Percentiles rank a stretch among this genome's conserved stretches.
Evolutionary conservation across 441 rosid genomes (phyloP).

Genomic region (Euphorbia schlechtendalii): DNA sequence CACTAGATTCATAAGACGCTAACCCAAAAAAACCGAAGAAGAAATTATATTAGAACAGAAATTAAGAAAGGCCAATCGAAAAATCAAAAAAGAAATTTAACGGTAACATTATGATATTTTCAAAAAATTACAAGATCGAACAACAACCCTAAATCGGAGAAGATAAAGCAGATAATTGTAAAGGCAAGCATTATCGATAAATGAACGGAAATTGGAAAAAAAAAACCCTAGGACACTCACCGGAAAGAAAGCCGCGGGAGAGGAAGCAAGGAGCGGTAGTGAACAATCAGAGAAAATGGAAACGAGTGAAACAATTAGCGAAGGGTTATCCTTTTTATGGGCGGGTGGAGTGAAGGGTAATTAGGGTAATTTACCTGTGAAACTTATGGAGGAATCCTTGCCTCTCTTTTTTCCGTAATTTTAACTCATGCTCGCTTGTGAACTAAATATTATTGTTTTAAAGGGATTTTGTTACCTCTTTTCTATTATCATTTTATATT

Average conservation of each 20-base stretch:
- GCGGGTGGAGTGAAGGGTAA: background rate
- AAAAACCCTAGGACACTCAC: background rate
- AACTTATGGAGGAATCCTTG: slow-evolving; percentile 8
- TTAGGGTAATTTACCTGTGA: background rate
- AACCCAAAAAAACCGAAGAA: background rate
- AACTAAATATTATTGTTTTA: too few species aligned
- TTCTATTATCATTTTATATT: too few species aligned
- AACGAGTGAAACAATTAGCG: background rate
- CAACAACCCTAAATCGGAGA: background rate
- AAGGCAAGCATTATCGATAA: background rate
- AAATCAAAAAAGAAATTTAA: background rate
- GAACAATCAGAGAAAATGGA: too few species aligned
- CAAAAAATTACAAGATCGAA: background rate
- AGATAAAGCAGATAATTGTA: too few species aligned
- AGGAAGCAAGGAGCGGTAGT: background rate
- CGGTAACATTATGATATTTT: background rate
- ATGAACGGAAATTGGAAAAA: background rate
- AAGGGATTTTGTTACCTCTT: too few species aligned
- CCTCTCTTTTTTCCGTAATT: too few species aligned
- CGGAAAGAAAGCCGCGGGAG: background rate
- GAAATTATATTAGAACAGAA: background rate
- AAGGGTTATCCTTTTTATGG: background rate
- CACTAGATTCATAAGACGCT: too few species aligned
- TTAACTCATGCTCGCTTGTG: too few species aligned
- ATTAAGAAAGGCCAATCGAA: too few species aligned